Percentiles rank a stretch among this genome's conserved stretches.
phyloP scores from a whole-genome alignment of 2,329 filamentous ascomycete species.

The Seiridium cupressi region DNA sequence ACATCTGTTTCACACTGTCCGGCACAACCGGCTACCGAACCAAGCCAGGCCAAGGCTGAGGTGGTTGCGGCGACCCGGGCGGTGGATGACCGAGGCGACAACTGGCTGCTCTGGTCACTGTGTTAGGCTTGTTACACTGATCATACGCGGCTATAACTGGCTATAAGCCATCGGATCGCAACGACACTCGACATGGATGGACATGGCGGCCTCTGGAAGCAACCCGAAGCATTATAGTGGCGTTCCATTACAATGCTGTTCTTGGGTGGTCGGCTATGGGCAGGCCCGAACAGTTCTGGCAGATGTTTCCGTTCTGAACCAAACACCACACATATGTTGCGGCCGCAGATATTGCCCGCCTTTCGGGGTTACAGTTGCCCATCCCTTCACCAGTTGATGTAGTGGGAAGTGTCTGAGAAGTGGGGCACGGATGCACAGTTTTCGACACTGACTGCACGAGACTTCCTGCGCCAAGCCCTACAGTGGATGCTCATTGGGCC shows the following conservation, averaged over 20 bases:
- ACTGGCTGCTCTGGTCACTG: too few species aligned
- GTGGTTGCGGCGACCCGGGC: neutral
- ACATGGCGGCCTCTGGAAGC: neutral
- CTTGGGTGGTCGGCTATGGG: neutral
- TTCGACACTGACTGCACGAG: neutral
- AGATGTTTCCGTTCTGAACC: neutral
- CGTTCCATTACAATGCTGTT: neutral
- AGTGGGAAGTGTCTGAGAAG: neutral
- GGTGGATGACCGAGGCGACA: too few species aligned
- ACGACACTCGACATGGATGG: neutral
- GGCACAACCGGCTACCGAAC: neutral
- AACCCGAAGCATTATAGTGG: neutral
- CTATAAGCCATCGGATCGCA: too few species aligned
- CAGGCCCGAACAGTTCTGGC: too few species aligned
- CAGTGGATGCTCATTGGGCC: neutral
- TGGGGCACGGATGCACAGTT: neutral
- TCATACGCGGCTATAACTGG: too few species aligned
- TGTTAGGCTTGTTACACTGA: too few species aligned
- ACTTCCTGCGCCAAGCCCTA: neutral
- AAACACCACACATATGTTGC: neutral
- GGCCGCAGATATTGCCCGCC: neutral
- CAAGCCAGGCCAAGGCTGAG: neutral
- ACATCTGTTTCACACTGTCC: neutral
- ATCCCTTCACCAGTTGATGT: neutral
- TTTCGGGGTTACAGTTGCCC: conserved; percentile 4